These are phyloP conservation scores for Globisporangium recalcitrans DNA, from an alignment of 352 stramenopile species.

Conservation along the genomic window DNA sequence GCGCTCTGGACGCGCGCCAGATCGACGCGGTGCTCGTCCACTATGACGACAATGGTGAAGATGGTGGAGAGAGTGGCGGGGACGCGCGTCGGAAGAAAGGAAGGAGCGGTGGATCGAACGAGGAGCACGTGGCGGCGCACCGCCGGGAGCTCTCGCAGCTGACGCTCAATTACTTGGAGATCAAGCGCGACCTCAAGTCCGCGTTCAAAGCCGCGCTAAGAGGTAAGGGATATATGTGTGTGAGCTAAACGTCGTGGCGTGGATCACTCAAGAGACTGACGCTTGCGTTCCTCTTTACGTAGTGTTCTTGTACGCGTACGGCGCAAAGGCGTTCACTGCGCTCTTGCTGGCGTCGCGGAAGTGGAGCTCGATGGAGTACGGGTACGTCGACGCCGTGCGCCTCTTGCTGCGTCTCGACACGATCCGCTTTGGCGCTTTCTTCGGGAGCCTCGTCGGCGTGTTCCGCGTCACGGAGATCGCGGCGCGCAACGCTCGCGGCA, in stretches of 20 bases:
- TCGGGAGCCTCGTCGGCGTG: constrained; percentile 65
- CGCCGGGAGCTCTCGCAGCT: constrained; percentile 33
- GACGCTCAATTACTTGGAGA: constrained; percentile 21
- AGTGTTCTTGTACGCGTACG: constrained; percentile 74
- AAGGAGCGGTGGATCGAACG: constrained; percentile 19
- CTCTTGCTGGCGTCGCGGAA: constrained; percentile 73
- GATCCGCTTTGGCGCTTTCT: constrained; percentile 75
- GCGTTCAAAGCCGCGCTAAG: constrained; percentile 41
- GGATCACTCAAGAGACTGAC: neutral
- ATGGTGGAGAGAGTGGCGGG: neutral
- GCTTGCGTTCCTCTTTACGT: neutral
- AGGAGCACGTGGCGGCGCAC: constrained; percentile 26
- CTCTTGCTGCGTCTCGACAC: constrained; percentile 63
- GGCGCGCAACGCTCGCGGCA: constrained; percentile 33
- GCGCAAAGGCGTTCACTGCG: constrained; percentile 78
- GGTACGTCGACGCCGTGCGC: constrained; percentile 68
- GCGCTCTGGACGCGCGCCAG: neutral
- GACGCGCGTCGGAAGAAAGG: neutral
- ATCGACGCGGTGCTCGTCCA: constrained; percentile 7
- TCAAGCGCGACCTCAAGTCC: constrained; percentile 42
- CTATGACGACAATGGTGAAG: neutral
- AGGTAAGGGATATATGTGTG: constrained; percentile 7
- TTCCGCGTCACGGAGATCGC: constrained; percentile 64
- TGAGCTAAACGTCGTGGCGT: neutral
- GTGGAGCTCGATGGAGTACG: constrained; percentile 70